Conservation (phyloP, 768 basidiomycete genomes). For the Agrocybe praecox region DNA sequence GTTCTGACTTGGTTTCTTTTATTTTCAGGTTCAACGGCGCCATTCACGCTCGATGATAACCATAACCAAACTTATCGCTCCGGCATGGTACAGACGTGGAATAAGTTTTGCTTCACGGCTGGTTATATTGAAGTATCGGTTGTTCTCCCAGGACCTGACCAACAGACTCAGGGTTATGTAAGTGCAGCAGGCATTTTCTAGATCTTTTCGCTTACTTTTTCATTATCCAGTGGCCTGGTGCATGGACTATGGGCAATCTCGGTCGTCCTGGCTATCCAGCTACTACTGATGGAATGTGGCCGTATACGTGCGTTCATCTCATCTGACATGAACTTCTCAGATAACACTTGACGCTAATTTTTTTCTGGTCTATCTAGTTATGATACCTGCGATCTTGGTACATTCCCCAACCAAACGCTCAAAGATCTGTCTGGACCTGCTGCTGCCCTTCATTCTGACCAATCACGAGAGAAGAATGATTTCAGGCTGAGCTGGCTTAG, state of each 20-base stretch:
- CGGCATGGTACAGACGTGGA: constrained; percentile 90
- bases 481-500: constrained; percentile 70
- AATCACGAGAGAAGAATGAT: constrained; percentile 53
- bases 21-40: constrained; percentile 41
- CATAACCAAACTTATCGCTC: constrained; percentile 66
- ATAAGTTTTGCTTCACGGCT: constrained; percentile 85
- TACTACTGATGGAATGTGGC: constrained; percentile 83
- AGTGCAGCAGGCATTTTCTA: constrained; percentile 17
- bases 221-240: constrained; percentile 77
- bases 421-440: constrained; percentile 54
- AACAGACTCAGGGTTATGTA: constrained; percentile 51
- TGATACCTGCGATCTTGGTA: constrained; percentile 75
- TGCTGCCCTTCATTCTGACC: constrained; percentile 57
- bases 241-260: constrained; percentile 90
- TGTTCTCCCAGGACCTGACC: constrained; percentile 59
- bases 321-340: background rate
- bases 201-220: background rate
- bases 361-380: constrained; percentile 38
- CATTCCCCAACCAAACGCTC: constrained; percentile 71
- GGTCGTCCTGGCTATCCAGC: constrained; percentile 81
- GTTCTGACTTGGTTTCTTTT: background rate
- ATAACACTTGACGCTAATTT: background rate
- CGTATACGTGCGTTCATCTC: constrained; percentile 60
- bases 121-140: constrained; percentile 77
- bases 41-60: constrained; percentile 46